Conservation (phyloP, 1,284 basidiomycete species). For the Ceratobasidium sp. region DNA sequence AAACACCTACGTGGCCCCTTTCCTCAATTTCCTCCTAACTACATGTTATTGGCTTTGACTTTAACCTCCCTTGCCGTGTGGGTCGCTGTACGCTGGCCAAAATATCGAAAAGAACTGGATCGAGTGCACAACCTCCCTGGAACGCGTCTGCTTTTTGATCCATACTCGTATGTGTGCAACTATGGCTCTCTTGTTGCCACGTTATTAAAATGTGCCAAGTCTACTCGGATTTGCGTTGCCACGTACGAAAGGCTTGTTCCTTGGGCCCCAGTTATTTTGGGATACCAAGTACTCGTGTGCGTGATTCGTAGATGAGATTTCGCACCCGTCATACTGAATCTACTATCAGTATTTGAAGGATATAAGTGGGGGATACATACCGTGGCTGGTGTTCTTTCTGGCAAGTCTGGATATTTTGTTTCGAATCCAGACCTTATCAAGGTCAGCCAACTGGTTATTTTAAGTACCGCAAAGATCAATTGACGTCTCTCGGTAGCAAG, state of each 20-base stretch:
- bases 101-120: slow-evolving; percentile 1
- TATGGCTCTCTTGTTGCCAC: not conserved
- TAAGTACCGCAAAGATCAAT: not conserved
- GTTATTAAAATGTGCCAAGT: not conserved
- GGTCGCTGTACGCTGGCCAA: not conserved
- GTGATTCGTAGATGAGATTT: not conserved
- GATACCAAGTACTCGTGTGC: not conserved
- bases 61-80: not conserved
- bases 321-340: not conserved
- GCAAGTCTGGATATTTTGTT: not conserved
- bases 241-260: not conserved
- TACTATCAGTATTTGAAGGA: not conserved
- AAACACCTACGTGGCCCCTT: too few relatives aligned
- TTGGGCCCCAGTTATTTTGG: not conserved
- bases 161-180: not conserved
- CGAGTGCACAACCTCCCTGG: slow-evolving; percentile 6
- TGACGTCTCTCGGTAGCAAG: not conserved
- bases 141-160: slow-evolving; percentile 3
- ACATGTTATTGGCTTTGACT: too few relatives aligned
- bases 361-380: not conserved
- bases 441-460: not conserved
- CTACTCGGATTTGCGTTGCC: not conserved
- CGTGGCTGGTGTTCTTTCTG: not conserved
- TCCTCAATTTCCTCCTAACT: too few relatives aligned
- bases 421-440: slow-evolving; percentile 3